Percentiles rank a stretch among this genome's conserved stretches.
Conservation (phyloP, 768 basidiomycete species). For the Lactarius sanguifluus region DNA sequence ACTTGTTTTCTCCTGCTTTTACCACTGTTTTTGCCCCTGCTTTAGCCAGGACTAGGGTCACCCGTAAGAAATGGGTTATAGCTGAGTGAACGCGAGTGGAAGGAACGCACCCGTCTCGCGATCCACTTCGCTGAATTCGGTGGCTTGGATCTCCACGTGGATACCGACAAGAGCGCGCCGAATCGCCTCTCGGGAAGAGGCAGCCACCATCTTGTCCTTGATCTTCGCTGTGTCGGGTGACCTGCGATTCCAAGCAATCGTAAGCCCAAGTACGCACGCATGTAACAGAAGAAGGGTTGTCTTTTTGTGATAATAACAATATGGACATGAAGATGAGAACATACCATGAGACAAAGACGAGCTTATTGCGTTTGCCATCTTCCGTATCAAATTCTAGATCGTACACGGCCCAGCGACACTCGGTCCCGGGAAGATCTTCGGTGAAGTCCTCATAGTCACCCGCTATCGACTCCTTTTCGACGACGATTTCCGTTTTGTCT, state of each 20-base stretch:
- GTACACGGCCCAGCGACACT: constrained; percentile 90
- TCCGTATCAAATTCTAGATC: constrained; percentile 83
- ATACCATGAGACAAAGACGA: constrained; percentile 82
- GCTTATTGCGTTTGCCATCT: constrained; percentile 81
- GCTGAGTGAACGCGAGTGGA: neutral
- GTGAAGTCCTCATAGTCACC: constrained; percentile 72
- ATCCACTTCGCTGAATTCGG: constrained; percentile 71
- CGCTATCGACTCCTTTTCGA: constrained; percentile 59
- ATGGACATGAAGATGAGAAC: neutral
- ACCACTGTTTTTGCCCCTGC: constrained; percentile 16
- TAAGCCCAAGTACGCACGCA: neutral
- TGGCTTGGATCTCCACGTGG: constrained; percentile 81
- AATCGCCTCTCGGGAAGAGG: constrained; percentile 83
- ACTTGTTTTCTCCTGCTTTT: constrained; percentile 30
- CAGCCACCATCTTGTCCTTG: constrained; percentile 91
- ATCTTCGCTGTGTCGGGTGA: constrained; percentile 81
- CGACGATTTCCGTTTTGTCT: constrained; percentile 68
- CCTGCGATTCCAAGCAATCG: constrained; percentile 48
- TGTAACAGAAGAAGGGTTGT: neutral
- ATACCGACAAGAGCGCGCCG: constrained; percentile 73
- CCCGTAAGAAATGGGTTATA: neutral
- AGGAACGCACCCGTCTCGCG: constrained; percentile 60
- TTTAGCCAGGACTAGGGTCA: constrained; percentile 34
- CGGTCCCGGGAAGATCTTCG: constrained; percentile 63
- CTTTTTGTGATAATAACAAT: neutral